These are phyloP conservation scores for Boletus sp. DNA, from an alignment of 1,284 basidiomycete genomes.

Conservation along the genomic window DNA sequence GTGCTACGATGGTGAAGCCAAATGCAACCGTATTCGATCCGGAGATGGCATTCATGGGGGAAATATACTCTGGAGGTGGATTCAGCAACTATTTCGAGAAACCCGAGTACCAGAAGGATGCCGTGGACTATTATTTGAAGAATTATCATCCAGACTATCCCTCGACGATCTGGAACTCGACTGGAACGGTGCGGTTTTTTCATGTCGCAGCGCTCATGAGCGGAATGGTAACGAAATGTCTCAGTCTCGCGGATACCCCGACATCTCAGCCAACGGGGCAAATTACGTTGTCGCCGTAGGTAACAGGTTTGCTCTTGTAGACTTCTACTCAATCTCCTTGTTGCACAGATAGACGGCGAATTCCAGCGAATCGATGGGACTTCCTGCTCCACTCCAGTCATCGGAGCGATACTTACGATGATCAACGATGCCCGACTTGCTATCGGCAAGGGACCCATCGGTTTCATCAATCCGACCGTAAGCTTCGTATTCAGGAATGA, in stretches of 20 bases:
- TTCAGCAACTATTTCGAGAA: constrained; percentile 42
- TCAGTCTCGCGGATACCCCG: constrained; percentile 41
- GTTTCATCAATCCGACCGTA: constrained; percentile 37
- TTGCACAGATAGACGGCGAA: constrained; percentile 28
- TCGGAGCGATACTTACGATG: constrained; percentile 42
- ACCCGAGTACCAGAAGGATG: constrained; percentile 36
- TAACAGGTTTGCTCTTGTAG: not conserved
- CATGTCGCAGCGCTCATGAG: not conserved
- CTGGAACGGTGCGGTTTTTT: constrained; percentile 34
- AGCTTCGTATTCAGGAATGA: not conserved
- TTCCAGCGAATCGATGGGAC: constrained; percentile 35
- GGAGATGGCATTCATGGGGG: constrained; percentile 36
- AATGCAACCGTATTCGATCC: constrained; percentile 32
- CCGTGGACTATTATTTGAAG: constrained; percentile 21
- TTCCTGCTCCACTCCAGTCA: constrained; percentile 37
- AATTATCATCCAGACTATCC: constrained; percentile 27
- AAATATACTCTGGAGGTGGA: constrained; percentile 45
- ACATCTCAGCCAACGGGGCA: constrained; percentile 38
- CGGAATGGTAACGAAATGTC: not conserved
- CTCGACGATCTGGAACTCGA: constrained; percentile 39
- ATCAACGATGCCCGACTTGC: constrained; percentile 46
- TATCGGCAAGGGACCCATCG: constrained; percentile 36
- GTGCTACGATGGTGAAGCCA: constrained; percentile 43
- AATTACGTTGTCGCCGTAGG: constrained; percentile 39
- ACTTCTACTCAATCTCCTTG: not conserved